Base-by-base conservation (phyloP, 129 eudicot genomes). In the Logfia minima region DNA sequence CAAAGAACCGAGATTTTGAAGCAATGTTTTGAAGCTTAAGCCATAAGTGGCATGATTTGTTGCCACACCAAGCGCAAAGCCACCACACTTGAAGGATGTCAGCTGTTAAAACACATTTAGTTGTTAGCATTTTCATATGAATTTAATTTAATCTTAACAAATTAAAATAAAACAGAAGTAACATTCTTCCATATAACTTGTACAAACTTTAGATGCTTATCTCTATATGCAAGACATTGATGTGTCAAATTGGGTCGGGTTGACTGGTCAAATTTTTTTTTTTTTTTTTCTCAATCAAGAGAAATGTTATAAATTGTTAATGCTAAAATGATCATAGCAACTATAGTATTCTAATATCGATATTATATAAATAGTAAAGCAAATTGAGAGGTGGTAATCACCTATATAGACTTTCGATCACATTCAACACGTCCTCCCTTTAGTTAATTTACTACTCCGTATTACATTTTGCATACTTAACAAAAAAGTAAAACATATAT, bases 61-160 rank as follows among this genome's bases (percentile, higher is more conserved):
- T 35, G 91, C 86, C 5, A 87, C 11, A 14, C 96, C 98, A 56
- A 93, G 58, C 51, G 87, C 94, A 77, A 93, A 88, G 51, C 98
- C 95, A 58, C 98, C 98, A 81, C 98, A 93, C 43, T 87, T 88
- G 58, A 93, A 93, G 56, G 95, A 80, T 73, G 98, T 93, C 52
- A 90, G 83, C 98, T 93, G 83, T 73, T 70, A 32, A 35, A 71
- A 64, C 8, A 61, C 28, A 61, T 24, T 18, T 39, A 71, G 34
- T 11, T 71, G 71, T 28, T 68, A 77, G 43, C 43, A 68, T 22
- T 21, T 32, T 22, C 66, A 6, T 23, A 8, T 70, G 4, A 8
- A 0, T 2, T 24, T 10, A 41, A 48, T 48, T 1, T 18, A 3
- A 23, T 65, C 37, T 2, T 65, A 17, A 65, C 4, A 26, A 3